phyloP scores from a whole-genome alignment of 305 asterid species.

The Ajuga reptans region DNA sequence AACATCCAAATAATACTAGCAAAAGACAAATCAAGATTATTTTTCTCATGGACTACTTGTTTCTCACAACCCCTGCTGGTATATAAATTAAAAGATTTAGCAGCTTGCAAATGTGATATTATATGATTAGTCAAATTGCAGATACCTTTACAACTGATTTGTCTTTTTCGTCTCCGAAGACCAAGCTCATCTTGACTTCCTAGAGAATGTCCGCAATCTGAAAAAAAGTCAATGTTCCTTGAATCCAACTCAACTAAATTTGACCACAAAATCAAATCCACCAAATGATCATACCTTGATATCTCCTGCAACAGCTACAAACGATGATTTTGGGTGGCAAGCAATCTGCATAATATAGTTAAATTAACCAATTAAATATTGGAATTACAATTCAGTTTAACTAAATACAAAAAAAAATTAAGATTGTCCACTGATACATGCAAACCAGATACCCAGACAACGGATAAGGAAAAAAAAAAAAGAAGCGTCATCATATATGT shows the following conservation, averaged over 20 bases:
- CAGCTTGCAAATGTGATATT: not conserved
- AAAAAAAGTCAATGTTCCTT: not conserved
- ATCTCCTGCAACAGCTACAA: slow-evolving; percentile 90
- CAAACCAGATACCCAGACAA: too few species aligned
- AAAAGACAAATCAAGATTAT: not conserved
- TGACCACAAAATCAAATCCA: not conserved
- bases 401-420: not conserved
- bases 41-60: too few species aligned
- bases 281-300: slow-evolving; percentile 54
- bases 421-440: not conserved
- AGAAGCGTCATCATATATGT: not conserved
- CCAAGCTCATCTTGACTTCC: not conserved
- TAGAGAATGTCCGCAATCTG: not conserved
- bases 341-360: slow-evolving; percentile 45
- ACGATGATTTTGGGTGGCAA: slow-evolving; percentile 68
- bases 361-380: not conserved
- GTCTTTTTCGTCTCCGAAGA: not conserved
- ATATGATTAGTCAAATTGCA: not conserved
- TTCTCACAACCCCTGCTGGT: not conserved
- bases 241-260: not conserved
- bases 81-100: not conserved
- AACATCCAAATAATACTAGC: too few species aligned
- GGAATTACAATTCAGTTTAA: not conserved
- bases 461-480: too few species aligned
- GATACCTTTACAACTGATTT: not conserved